Evolutionary conservation across 2,329 filamentous ascomycete genomes (phyloP), one percentile per base, ranked within the genome.

Genomic region (Claviceps quebecensis): DNA sequence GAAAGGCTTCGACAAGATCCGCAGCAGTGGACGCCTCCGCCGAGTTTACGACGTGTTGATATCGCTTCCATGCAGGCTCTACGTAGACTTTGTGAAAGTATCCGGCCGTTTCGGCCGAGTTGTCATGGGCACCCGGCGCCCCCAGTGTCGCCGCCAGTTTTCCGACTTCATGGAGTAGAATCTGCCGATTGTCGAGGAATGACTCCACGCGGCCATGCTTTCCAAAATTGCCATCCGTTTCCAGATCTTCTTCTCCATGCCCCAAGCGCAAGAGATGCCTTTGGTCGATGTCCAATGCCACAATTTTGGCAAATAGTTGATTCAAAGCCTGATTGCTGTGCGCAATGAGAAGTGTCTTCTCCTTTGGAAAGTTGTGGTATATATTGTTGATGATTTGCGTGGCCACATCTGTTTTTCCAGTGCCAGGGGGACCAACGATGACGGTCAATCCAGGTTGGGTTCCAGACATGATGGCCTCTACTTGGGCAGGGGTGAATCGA

Each of bases 311-410:
- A 70, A 98, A 98, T 1, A 98, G 75, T 65, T 98, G 93, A 62
- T 98, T 98, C 9, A 98, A 73, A 2, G 93, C 94, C 66, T 98
- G 94, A 63, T 98, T 98, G 68, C 91, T 97, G 66, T 98, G 93
- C 4, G 93, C 93, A 56, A 98, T 81, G 41, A 98, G 79, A 17
- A 98, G 72, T 0, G 93, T 98, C 59, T 88, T 85, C 66, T 98
- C 89, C 56, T 84, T 76, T 7, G 93, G 90, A 64, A 96, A 98
- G 68, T 97, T 95, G 72, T 97, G 91, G 64, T 98, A 98, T 59
- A 98, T 86, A 66, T 97, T 96, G 72, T 87, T 96, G 69, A 98
- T 98, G 64, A 97, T 94, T 67, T 98, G 93, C 4, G 91, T 96
- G 47, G 89, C 90, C 50, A 98, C 93, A 67, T 98, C 93, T n/a